Conservation (phyloP, 345 rosid species). For the Cardamine resedifolia region DNA sequence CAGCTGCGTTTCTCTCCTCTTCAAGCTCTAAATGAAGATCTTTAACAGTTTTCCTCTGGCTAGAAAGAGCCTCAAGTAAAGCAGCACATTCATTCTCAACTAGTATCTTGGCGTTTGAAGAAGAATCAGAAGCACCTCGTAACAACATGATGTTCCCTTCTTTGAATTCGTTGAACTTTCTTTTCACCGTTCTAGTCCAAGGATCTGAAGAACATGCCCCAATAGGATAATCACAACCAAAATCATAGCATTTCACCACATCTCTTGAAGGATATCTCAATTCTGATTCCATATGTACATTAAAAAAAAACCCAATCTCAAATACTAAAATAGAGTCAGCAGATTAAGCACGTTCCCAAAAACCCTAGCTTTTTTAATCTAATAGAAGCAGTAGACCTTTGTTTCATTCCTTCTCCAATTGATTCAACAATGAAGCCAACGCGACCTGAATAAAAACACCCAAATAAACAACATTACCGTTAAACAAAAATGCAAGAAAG, state of each 20-base stretch:
- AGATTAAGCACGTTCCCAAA: constrained; percentile 10
- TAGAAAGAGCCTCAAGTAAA: constrained; percentile 61
- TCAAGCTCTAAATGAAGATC: constrained; percentile 64
- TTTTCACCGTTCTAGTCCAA: constrained; percentile 35
- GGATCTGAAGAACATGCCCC: constrained; percentile 30
- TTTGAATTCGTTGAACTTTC: constrained; percentile 37
- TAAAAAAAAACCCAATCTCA: constrained; percentile 39
- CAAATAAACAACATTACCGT: background rate
- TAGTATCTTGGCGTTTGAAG: constrained; percentile 56
- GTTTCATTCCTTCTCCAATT: constrained; percentile 11
- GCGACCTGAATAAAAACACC: background rate
- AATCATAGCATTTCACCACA: constrained; percentile 49
- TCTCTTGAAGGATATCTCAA: constrained; percentile 40
- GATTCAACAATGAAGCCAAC: constrained; percentile 22
- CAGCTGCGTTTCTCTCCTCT: constrained; percentile 85
- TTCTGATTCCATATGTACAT: constrained; percentile 55
- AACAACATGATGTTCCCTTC: constrained; percentile 39
- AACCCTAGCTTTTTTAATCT: constrained; percentile 18
- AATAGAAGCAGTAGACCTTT: constrained; percentile 18
- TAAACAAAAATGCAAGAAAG: constrained; percentile 12
- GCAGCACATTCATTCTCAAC: constrained; percentile 70
- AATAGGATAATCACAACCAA: constrained; percentile 53
- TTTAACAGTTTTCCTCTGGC: constrained; percentile 59
- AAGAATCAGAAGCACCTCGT: constrained; percentile 48
- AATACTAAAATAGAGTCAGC: background rate